Evolutionary conservation across 805 yeast species (phyloP).

Genomic region (Saccharomycopsis olivae): DNA sequence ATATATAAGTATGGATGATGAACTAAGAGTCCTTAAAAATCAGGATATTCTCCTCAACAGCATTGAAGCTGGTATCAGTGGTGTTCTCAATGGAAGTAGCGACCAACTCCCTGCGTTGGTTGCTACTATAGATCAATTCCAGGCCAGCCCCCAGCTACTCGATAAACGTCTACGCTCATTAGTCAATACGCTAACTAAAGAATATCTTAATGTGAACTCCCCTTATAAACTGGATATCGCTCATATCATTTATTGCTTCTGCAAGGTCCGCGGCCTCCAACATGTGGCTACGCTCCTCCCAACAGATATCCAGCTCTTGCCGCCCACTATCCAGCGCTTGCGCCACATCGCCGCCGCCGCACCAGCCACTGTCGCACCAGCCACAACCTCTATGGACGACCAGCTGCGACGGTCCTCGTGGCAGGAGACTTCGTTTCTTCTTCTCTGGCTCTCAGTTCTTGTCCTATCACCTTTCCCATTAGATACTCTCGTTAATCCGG

Average conservation of each 20-base stretch:
- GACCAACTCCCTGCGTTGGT: no score
- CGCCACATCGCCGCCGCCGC: background rate
- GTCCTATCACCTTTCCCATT: constrained; percentile 69
- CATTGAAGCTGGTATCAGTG: no score
- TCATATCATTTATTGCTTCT: constrained; percentile 43
- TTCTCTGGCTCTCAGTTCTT: constrained; percentile 66
- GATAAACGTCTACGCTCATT: constrained; percentile 31
- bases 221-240: constrained; percentile 15
- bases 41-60: no score
- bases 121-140: constrained; percentile 41
- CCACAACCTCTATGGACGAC: constrained; percentile 12
- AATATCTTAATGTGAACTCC: constrained; percentile 20
- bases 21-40: no score
- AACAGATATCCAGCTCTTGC: constrained; percentile 45
- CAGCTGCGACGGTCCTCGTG: no score
- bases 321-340: constrained; percentile 26
- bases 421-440: constrained; percentile 38
- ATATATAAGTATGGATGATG: no score
- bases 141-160: constrained; percentile 41
- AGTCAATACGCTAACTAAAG: constrained; percentile 23
- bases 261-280: constrained; percentile 60
- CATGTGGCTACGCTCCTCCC: constrained; percentile 47
- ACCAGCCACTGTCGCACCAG: background rate
- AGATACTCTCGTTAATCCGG: constrained; percentile 25
- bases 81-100: no score